A percentile compares a stretch with the other conserved stretches of the same genome.
phyloP scores from a whole-genome alignment of 75 land plant species.

The Pinus tabuliformis region DNA sequence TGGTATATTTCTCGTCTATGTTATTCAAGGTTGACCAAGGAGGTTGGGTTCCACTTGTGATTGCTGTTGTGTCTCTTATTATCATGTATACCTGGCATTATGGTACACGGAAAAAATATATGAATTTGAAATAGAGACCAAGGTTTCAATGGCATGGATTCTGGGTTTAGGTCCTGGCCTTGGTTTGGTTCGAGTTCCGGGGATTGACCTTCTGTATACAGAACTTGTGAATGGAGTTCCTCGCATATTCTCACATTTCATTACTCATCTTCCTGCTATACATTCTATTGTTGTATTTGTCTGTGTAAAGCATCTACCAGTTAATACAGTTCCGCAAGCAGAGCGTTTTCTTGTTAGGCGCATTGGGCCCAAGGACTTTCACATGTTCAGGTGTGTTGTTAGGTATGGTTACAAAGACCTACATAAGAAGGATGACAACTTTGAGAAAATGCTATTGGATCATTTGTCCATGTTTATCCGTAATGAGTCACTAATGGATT shows the following conservation, averaged over 20 bases:
- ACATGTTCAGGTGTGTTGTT: conserved; percentile 26
- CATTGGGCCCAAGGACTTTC: conserved; percentile 9
- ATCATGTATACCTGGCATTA: conserved; percentile 40
- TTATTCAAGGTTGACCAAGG: conserved; percentile 31
- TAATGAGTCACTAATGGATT: conserved; percentile 4
- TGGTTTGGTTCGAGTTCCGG: conserved; percentile 26
- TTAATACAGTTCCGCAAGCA: conserved; percentile 12
- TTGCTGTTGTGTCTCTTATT: conserved; percentile 13
- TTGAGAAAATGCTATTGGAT: conserved; percentile 14
- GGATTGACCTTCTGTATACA: conserved; percentile 34
- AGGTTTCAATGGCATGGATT: conserved; percentile 16
- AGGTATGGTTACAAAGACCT: conserved; percentile 28
- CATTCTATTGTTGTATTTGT: conserved; percentile 10
- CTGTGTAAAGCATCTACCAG: conserved; percentile 11
- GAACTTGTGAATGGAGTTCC: conserved; percentile 26
- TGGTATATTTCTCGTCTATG: conserved; percentile 23
- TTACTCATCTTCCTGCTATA: conserved; percentile 15
- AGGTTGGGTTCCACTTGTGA: conserved; percentile 36
- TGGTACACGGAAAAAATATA: conserved; percentile 17
- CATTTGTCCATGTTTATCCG: conserved; percentile 3
- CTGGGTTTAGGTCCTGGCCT: conserved; percentile 19
- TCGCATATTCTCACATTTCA: conserved; percentile 17
- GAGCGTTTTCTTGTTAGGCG: conserved; percentile 16
- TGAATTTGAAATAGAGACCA: conserved; percentile 23
- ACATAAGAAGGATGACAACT: conserved; percentile 26